phyloP scores from a whole-genome alignment of 495 filamentous ascomycete genomes.

The Xylaria telfairii region DNA sequence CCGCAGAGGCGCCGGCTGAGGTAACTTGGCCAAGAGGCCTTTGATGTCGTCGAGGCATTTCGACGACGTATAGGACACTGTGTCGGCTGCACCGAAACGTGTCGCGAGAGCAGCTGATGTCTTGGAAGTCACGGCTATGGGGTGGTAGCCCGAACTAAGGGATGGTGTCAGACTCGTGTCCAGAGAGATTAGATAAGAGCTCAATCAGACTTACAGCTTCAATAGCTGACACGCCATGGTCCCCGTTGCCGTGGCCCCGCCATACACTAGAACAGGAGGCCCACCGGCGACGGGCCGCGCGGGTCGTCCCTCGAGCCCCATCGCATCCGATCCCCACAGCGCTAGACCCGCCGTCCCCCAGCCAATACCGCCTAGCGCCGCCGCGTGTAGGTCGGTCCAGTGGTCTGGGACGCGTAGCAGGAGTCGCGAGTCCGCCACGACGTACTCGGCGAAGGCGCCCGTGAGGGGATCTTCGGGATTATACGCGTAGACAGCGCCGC shows the following conservation, averaged over 20 bases:
- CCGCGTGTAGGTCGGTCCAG: conserved; percentile 22
- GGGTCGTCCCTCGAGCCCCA: conserved; percentile 17
- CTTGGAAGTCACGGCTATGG: conserved; percentile 21
- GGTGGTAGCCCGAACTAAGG: conserved; percentile 25
- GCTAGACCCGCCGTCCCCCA: conserved; percentile 22
- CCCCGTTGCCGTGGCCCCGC: conserved; percentile 55
- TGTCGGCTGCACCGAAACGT: conserved; percentile 15
- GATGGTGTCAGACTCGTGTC: too few relatives aligned
- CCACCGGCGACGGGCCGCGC: background rate
- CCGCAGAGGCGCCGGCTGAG: background rate
- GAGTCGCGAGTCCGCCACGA: conserved; percentile 12
- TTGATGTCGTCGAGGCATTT: background rate
- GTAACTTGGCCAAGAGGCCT: background rate
- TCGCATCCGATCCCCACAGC: conserved; percentile 11
- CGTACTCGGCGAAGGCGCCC: conserved; percentile 25
- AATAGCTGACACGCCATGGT: conserved; percentile 51
- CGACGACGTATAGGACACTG: too few relatives aligned
- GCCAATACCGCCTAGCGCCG: conserved; percentile 26
- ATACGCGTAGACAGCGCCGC: conserved; percentile 23
- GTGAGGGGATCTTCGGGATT: background rate
- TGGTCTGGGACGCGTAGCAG: conserved; percentile 23
- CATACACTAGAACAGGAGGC: conserved; percentile 47
- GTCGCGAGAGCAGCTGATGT: conserved; percentile 16
- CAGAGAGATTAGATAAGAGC: background rate
- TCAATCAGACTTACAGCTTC: conserved; percentile 38